Base-by-base conservation (phyloP, 2,329 filamentous ascomycete genomes). In the Chlorencoelia australis region DNA sequence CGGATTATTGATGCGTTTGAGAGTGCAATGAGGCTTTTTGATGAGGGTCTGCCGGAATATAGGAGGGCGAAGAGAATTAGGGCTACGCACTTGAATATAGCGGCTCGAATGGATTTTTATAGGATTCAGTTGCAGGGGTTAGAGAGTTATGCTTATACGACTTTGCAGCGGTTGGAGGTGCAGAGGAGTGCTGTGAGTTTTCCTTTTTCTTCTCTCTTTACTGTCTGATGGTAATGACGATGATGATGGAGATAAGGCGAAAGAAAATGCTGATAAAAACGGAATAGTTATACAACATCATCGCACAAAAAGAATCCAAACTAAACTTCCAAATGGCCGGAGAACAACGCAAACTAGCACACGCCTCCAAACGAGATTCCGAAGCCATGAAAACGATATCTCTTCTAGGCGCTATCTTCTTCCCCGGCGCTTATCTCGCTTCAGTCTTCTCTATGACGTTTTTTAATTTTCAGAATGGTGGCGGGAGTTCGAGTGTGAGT, bases 401-500 rank as follows among this genome's bases (percentile, higher is more conserved):
- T 0, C 64, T 79, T 1, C 67, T 79, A 37, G 75, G 75, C 18
- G 73, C 73, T 26, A 60, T 79, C 26, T 79, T 79, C 48, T 60
- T 79, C 5, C 75, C 75, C 0, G 74, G 73, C 2, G 77, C 73
- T 1, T 76, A 70, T 45, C 63, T 79, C 13, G 68, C 75, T 7
- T 79, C 75, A 1, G 62, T 79, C 16, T 79, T 79, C 47, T 71
- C 68, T 60, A 79, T 78, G 73, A 73, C 72, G 0, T 79, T 79
- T 53, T 79, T 79, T 60, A 68, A 79, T 56, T 79, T 77, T 46
- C 67, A 67, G 16, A 32, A 28, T 9, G 27, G 32, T 3, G 30
- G 34, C 5, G 7, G 17, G 7, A 16, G 24, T 2, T 31, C 39
- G 7, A 31, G 33, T 13, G 41, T 77, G 11, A 70, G 68, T 8